Base-by-base conservation (phyloP, 1,284 basidiomycete species). In the Earliella scabrosa region DNA sequence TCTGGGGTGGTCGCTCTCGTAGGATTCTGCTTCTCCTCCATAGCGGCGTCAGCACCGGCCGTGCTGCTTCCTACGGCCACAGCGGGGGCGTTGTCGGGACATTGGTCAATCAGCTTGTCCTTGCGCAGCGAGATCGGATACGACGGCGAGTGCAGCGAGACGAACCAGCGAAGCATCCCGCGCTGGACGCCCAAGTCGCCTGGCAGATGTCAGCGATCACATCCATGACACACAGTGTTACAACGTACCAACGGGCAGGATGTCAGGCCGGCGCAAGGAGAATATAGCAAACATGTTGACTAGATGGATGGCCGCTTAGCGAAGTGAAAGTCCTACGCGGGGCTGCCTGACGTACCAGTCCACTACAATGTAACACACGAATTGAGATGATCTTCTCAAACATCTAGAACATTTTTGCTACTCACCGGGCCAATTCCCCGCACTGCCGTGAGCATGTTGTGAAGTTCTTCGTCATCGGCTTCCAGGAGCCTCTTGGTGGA, bases 281-380 rank as follows among this genome's bases (percentile, higher is more conserved):
- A 95, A 95, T 56, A 96, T 92, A 11, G 91, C 83, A 68, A 95
- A 95, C 93, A 95, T 95, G 68, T 94, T 86, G 14, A 93, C 90
- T 79, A 71, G 14, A 35, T 23, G 26, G 45, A 18, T 26, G 21
- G 45, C 18, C 13, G 31, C 27, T 54, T 27, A 48, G 47, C 21
- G 20, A 35, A 31, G 23, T 36, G 50, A n/a, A 44, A 11, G 23
- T 16, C 24, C 35, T 2, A n/a, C 23, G 18, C 16, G 16, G 18
- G 18, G 11, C 14, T 23, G 40, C 26, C 24, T n/a, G 41, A 59
- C 52, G 24, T 45, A 75, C 74, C 74, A 23, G 74, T 76, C 74
- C 73, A 77, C 75, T 76, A 51, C 13, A 54, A 23, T n/a, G n/a
- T n/a, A n/a, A n/a, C n/a, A n/a, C n/a, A n/a, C n/a, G n/a, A n/a